These are phyloP conservation scores for Chlamydomonas sp. DNA, from an alignment of 139 green algal genomes.

Conservation along the genomic window DNA sequence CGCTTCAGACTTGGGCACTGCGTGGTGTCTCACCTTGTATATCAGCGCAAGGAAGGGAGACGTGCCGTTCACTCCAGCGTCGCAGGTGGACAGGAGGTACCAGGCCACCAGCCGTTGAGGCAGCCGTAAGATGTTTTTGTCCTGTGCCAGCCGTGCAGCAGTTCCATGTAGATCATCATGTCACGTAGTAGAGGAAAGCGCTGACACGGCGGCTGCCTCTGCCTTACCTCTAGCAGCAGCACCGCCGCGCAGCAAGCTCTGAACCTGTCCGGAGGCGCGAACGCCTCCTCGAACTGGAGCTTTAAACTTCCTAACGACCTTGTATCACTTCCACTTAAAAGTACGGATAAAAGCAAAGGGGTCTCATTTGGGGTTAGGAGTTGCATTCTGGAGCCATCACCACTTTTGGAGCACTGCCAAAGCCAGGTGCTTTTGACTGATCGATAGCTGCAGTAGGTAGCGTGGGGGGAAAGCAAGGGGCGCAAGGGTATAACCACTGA, in stretches of 20 bases:
- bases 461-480: no score
- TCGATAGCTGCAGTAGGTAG: no score
- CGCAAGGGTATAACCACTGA: no score
- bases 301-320: background rate
- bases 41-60: conserved; percentile 10
- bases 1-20: no score
- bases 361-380: conserved; percentile 21
- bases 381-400: background rate
- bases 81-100: conserved; percentile 36
- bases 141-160: conserved; percentile 7
- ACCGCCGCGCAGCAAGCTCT: conserved; percentile 29
- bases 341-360: background rate
- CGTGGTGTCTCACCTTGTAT: background rate
- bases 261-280: conserved; percentile 31
- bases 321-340: conserved; percentile 1
- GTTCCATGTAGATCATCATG: no score
- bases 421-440: no score
- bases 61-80: background rate
- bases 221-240: conserved; percentile 40
- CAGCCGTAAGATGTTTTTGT: conserved; percentile 18
- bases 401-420: no score
- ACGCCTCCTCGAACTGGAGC: conserved; percentile 25
- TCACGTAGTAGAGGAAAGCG: no score
- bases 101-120: conserved; percentile 39
- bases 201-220: no score